These are phyloP conservation scores for Backusella macrospora DNA, from an alignment of 192 early-diverging fungal genomes.

Conservation along the genomic window DNA sequence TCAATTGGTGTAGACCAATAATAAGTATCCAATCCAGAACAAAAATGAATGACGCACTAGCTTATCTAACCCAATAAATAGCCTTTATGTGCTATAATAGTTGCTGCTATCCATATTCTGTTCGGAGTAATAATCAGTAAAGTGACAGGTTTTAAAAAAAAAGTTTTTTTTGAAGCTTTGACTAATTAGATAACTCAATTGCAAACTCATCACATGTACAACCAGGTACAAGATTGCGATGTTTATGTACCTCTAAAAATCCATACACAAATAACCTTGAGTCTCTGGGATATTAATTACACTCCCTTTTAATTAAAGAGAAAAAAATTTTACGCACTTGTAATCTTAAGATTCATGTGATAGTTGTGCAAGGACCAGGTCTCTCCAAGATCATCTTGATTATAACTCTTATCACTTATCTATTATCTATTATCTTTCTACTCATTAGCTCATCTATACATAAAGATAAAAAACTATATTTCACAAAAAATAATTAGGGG, in stretches of 20 bases:
- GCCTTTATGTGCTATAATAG: background rate
- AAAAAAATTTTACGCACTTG: background rate
- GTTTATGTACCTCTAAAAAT: background rate
- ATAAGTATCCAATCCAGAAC: background rate
- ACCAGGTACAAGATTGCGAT: constrained; percentile 3
- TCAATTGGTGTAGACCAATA: constrained; percentile 3
- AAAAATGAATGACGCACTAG: constrained; percentile 10
- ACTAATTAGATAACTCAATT: background rate
- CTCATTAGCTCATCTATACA: background rate
- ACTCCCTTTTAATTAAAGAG: background rate
- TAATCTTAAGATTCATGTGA: background rate
- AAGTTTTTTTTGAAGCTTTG: background rate
- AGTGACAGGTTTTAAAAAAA: constrained; percentile 7
- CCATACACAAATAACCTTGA: background rate
- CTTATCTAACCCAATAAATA: constrained; percentile 6
- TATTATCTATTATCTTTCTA: background rate
- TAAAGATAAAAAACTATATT: background rate
- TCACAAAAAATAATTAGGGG: background rate
- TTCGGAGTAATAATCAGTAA: background rate
- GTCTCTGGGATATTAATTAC: background rate
- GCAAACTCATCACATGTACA: background rate
- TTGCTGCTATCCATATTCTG: background rate
- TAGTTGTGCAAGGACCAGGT: background rate
- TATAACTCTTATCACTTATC: background rate
- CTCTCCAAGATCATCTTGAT: background rate